Evolutionary conservation across 2,329 filamentous ascomycete genomes (phyloP).

Genomic region (Diaporthe caulivora): DNA sequence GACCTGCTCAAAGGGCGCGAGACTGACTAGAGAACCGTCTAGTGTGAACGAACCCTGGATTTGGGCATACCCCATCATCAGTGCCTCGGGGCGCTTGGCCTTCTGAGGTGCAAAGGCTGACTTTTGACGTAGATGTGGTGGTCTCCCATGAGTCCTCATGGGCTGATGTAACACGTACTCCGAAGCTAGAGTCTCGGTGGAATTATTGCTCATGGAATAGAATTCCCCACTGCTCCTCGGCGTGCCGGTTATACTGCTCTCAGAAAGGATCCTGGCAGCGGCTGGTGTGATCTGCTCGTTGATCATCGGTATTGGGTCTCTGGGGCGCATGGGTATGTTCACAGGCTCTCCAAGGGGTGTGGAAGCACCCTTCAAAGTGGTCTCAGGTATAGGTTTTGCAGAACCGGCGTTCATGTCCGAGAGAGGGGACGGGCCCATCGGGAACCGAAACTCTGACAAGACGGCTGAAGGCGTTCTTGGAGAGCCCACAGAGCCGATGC

Average conservation of each 20-base stretch:
- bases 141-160: slow-evolving; percentile 51
- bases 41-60: slow-evolving; percentile 92
- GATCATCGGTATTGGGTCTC: slow-evolving; percentile 61
- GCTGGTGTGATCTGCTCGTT: slow-evolving; percentile 70
- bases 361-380: slow-evolving; percentile 46
- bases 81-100: slow-evolving; percentile 74
- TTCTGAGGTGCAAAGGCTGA: slow-evolving; percentile 59
- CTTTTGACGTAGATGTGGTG: slow-evolving; percentile 60
- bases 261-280: slow-evolving; percentile 78
- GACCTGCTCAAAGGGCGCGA: slow-evolving; percentile 92
- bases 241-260: slow-evolving; percentile 81
- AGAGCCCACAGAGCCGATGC: slow-evolving; percentile 50
- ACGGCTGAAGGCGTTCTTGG: slow-evolving; percentile 56
- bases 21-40: slow-evolving; percentile 91
- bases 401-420: slow-evolving; percentile 48
- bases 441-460: slow-evolving; percentile 70
- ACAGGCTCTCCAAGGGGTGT: slow-evolving; percentile 49
- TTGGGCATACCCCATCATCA: slow-evolving; percentile 99
- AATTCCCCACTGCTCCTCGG: slow-evolving; percentile 94
- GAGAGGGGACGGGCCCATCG: slow-evolving; percentile 59
- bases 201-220: slow-evolving; percentile 94
- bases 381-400: neutral
- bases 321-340: slow-evolving; percentile 55
- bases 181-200: slow-evolving; percentile 90
- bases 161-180: slow-evolving; percentile 78